Evolutionary conservation across 495 filamentous ascomycete species (phyloP).

Genomic region (Coniosporium apollinis): DNA sequence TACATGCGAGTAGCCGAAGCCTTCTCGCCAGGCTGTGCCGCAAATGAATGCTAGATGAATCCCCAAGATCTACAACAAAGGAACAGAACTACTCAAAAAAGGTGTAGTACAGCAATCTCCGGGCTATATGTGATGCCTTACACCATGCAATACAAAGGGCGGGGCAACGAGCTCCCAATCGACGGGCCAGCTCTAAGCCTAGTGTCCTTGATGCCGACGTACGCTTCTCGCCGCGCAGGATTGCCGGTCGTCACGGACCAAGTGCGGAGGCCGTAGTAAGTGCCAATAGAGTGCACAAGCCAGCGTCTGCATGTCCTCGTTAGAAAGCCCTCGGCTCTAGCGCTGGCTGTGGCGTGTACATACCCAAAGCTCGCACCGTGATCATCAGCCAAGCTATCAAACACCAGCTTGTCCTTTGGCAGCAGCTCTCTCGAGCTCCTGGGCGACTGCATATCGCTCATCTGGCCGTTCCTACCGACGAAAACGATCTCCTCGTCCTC

Average conservation of each 20-base stretch:
- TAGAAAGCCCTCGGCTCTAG: slow-evolving; percentile 1
- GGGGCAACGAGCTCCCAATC: slow-evolving; percentile 3
- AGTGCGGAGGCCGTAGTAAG: slow-evolving; percentile 81
- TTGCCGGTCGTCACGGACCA: slow-evolving; percentile 65
- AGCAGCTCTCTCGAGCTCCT: slow-evolving; percentile 33
- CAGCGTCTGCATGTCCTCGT: slow-evolving; percentile 44
- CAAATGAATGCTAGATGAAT: too few species aligned
- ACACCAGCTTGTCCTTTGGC: slow-evolving; percentile 56
- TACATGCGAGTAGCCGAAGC: too few species aligned
- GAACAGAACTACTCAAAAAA: too few species aligned
- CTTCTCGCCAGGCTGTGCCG: too few species aligned
- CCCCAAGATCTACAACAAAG: too few species aligned
- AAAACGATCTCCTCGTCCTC: slow-evolving; percentile 92
- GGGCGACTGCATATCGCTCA: slow-evolving; percentile 40
- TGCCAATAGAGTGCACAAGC: slow-evolving; percentile 83
- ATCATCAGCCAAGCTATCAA: slow-evolving; percentile 59
- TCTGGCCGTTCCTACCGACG: slow-evolving; percentile 59
- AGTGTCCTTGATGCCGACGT: slow-evolving; percentile 51
- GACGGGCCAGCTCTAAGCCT: not conserved
- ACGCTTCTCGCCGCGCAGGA: slow-evolving; percentile 67
- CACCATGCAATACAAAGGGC: slow-evolving; percentile 9
- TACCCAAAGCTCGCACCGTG: slow-evolving; percentile 68
- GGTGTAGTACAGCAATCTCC: too few species aligned
- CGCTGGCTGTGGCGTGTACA: slow-evolving; percentile 23
- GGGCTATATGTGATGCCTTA: not conserved